Conservation (phyloP, 345 rosid species). For the Gossypium thurberi region DNA sequence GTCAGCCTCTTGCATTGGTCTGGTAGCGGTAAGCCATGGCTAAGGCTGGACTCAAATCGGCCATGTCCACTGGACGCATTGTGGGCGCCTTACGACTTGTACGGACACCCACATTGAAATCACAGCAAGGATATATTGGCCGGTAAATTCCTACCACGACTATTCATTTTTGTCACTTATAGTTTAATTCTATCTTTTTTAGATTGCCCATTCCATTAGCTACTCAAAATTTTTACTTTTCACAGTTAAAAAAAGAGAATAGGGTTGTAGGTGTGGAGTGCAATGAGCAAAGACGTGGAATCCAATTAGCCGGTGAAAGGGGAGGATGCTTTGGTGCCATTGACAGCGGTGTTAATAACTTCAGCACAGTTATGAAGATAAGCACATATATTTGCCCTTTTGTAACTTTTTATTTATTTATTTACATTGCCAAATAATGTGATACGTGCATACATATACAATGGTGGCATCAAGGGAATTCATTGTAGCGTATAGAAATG, state of each 20-base stretch:
- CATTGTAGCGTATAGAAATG: slow-evolving; percentile 25
- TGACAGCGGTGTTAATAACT: slow-evolving; percentile 14
- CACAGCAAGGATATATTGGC: not conserved
- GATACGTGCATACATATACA: not conserved
- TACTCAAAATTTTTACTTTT: too few relatives aligned
- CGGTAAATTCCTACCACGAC: slow-evolving; percentile 27
- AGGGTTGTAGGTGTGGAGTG: too few relatives aligned
- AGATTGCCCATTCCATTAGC: not conserved
- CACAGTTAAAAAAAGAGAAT: too few relatives aligned
- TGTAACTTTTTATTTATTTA: not conserved
- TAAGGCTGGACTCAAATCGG: slow-evolving; percentile 69
- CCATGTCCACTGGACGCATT: slow-evolving; percentile 84
- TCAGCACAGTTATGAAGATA: not conserved
- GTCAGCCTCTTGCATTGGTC: slow-evolving; percentile 97
- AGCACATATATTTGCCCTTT: not conserved
- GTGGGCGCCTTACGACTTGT: slow-evolving; percentile 83
- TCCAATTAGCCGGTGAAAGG: too few relatives aligned
- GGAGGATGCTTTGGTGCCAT: too few relatives aligned
- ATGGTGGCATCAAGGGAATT: slow-evolving; percentile 7
- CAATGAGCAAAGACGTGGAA: too few relatives aligned
- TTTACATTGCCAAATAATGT: not conserved
- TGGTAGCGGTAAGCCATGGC: slow-evolving; percentile 98
- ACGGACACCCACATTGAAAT: slow-evolving; percentile 39
- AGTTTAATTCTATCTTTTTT: not conserved
- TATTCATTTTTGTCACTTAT: not conserved